These are phyloP conservation scores for Phytophthora foliorum DNA, from an alignment of 352 stramenopile genomes.

Conservation along the genomic window DNA sequence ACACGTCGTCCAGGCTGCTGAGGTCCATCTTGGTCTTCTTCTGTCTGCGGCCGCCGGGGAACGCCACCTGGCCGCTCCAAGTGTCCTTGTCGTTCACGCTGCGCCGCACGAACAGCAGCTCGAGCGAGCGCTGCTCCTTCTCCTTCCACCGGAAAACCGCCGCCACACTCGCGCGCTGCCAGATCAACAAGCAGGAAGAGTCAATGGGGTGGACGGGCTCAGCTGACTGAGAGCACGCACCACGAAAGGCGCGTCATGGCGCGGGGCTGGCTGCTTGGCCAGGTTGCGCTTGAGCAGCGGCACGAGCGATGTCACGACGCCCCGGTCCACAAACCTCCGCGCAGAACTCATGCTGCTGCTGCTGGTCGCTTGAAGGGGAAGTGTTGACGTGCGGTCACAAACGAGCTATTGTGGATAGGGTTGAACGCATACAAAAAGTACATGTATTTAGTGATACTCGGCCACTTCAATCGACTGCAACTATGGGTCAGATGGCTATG, in stretches of 20 bases:
- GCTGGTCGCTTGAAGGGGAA: slow-evolving; percentile 7
- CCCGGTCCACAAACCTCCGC: slow-evolving; percentile 50
- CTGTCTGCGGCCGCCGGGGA: slow-evolving; percentile 78
- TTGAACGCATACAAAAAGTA: slow-evolving; percentile 18
- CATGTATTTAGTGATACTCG: slow-evolving; percentile 9
- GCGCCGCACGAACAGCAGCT: slow-evolving; percentile 83
- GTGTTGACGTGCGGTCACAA: slow-evolving; percentile 20
- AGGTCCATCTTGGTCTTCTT: slow-evolving; percentile 59
- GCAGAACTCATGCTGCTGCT: slow-evolving; percentile 28
- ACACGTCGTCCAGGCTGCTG: slow-evolving; percentile 29
- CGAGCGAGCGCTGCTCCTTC: slow-evolving; percentile 64
- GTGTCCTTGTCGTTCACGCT: slow-evolving; percentile 78
- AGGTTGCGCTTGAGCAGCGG: slow-evolving; percentile 69
- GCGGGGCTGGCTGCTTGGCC: slow-evolving; percentile 43
- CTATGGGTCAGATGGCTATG: no score
- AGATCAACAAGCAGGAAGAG: not conserved
- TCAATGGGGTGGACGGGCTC: slow-evolving; percentile 4
- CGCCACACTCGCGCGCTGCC: slow-evolving; percentile 76
- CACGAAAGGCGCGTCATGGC: slow-evolving; percentile 39
- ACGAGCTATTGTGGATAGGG: slow-evolving; percentile 12
- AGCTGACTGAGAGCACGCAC: slow-evolving; percentile 30
- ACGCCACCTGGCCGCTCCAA: slow-evolving; percentile 88
- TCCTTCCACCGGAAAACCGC: slow-evolving; percentile 87
- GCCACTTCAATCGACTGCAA: slow-evolving; percentile 5
- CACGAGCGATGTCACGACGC: slow-evolving; percentile 55